Base-by-base conservation (phyloP, 1,284 basidiomycete species). In the Trametes polyzona region DNA sequence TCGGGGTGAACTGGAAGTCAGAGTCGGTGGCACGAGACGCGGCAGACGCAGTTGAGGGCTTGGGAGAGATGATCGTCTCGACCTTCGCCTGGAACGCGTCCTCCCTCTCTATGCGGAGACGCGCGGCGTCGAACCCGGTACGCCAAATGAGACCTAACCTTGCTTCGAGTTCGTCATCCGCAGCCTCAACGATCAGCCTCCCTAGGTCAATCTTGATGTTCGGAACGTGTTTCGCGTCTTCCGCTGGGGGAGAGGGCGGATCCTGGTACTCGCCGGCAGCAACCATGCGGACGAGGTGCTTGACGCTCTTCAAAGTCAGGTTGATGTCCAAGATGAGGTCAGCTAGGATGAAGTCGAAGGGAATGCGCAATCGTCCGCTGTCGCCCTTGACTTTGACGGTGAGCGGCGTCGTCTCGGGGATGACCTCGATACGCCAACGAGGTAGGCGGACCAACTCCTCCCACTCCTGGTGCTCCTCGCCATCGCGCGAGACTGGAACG, bases 91-190 rank as follows among this genome's bases (percentile, higher is more conserved):
- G 74, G 69, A 98, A 98, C 3, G 90, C 91, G 17, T 88, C 86
- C 53, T 95, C 91, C 1, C 95, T 82, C 54, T 89, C 89, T 50
- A 88, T 72, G 21, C 96, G 81, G n/a, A 84, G 80, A 51, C 80
- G 81, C 47, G 90, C 87, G 57, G 95, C 95, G 44, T 87, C 84
- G 35, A 84, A 74, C 0, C 95, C 95, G 30, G 87, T 83, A 53
- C 85, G 82, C 82, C 87, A 93, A 33, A 95, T 91, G 12, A 92
- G 77, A 47, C 87, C 91, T 30, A 98, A 73, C 59, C 81, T 84
- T 23, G 86, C 84, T 73, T 99, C 96, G 54, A 98, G 84, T 0
- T 88, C 84, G 68, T 96, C 92, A 70, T 99, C 96, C 23, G 87
- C 84, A n/a, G 88, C 89, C 72, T 98, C 95, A 5, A 95, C 71